phyloP scores from a whole-genome alignment of 768 basidiomycete genomes.

The Cyathus striatus region DNA sequence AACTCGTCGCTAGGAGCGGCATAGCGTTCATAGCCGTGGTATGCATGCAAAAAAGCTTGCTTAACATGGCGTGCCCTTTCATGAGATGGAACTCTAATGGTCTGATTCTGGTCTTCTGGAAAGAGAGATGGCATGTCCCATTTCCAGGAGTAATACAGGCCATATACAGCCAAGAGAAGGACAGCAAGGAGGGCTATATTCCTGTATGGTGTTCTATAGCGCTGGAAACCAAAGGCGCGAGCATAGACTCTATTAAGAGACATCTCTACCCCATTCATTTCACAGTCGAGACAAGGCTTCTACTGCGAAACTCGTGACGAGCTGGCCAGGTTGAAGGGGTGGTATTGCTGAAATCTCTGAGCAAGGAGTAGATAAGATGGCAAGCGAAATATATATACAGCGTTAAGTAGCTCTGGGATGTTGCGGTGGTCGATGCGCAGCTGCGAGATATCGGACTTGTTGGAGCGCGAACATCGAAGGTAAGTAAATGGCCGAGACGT shows the following conservation, averaged over 20 bases:
- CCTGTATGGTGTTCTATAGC: conserved; percentile 21
- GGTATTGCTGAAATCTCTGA: too few species aligned
- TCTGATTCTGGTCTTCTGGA: conserved; percentile 6
- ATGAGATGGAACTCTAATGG: conserved; percentile 16
- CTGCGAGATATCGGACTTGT: too few species aligned
- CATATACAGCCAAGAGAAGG: conserved; percentile 19
- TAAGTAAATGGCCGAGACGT: too few species aligned
- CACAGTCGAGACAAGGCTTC: neutral
- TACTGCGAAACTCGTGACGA: too few species aligned
- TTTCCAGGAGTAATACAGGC: conserved; percentile 15
- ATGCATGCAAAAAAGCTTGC: conserved; percentile 62
- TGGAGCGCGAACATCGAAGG: too few species aligned
- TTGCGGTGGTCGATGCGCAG: too few species aligned
- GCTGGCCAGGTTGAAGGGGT: too few species aligned
- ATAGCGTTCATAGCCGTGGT: conserved; percentile 55
- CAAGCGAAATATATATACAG: too few species aligned
- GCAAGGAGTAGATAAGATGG: too few species aligned
- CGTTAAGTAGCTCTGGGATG: too few species aligned
- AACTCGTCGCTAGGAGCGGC: conserved; percentile 66
- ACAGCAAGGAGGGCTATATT: conserved; percentile 22
- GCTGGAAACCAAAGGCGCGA: conserved; percentile 10
- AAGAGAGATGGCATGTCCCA: conserved; percentile 5
- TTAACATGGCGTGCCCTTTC: conserved; percentile 51
- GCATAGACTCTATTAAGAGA: conserved; percentile 2
- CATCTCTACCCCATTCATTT: neutral